These are phyloP conservation scores for Cystofilobasidium ferigula DNA, from an alignment of 768 basidiomycete genomes.

Conservation along the genomic window DNA sequence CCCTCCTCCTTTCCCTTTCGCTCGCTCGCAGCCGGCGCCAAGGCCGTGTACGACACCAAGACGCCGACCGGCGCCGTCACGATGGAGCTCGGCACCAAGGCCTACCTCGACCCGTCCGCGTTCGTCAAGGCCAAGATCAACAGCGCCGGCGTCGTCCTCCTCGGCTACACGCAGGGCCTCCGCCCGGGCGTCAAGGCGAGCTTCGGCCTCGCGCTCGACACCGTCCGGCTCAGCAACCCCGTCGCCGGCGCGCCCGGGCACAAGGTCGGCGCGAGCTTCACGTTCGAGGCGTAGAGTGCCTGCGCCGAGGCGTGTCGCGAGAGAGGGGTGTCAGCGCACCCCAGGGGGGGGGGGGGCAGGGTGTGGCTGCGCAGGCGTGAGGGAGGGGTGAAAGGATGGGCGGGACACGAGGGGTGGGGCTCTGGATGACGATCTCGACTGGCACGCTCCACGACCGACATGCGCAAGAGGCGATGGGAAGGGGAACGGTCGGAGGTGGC, in stretches of 20 bases:
- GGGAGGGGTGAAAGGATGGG: too few species aligned
- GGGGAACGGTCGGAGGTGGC: too few species aligned
- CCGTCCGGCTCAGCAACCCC: slow-evolving; percentile 35
- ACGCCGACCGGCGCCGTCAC: slow-evolving; percentile 55
- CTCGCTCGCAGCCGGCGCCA: too few species aligned
- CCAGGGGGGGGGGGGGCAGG: too few species aligned
- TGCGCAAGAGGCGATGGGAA: too few species aligned
- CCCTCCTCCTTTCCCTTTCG: too few species aligned
- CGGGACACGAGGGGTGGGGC: too few species aligned
- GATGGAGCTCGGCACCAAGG: slow-evolving; percentile 91
- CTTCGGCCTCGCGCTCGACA: slow-evolving; percentile 92
- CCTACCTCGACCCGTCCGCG: slow-evolving; percentile 73
- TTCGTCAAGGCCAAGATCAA: slow-evolving; percentile 99
- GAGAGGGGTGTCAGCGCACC: too few species aligned
- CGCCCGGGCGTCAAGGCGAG: slow-evolving; percentile 84
- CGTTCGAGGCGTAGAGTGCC: neutral
- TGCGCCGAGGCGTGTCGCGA: too few species aligned
- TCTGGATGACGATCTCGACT: too few species aligned
- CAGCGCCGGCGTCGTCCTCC: slow-evolving; percentile 79
- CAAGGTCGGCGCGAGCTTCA: slow-evolving; percentile 39
- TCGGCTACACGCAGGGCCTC: slow-evolving; percentile 78
- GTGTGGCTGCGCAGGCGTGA: too few species aligned
- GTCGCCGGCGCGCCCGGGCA: slow-evolving; percentile 37
- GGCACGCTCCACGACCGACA: too few species aligned
- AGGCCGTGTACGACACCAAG: slow-evolving; percentile 89